Conservation (phyloP, 441 rosid genomes). For the Euphorbia schlechtendalii region DNA sequence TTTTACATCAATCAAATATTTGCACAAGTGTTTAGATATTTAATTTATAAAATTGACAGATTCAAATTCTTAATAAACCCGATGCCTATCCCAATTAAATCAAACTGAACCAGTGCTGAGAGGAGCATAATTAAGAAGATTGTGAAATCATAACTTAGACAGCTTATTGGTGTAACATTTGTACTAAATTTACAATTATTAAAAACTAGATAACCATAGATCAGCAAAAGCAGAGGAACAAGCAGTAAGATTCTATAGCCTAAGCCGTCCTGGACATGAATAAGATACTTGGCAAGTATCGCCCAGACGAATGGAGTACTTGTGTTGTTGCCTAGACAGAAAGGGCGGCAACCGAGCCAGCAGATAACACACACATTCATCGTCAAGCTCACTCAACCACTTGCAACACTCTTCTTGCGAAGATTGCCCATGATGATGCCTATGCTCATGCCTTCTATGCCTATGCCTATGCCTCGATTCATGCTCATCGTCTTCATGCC, state of each 20-base stretch:
- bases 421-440: slow-evolving; percentile 8
- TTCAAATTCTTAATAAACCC: background rate
- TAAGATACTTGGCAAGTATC: slow-evolving; percentile 38
- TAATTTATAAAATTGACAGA: no score
- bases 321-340: slow-evolving; percentile 47
- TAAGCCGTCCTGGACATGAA: slow-evolving; percentile 35
- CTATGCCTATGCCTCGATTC: slow-evolving; percentile 15
- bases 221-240: background rate
- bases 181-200: background rate
- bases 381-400: slow-evolving; percentile 49
- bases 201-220: background rate
- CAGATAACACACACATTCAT: slow-evolving; percentile 51
- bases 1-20: background rate
- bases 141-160: background rate
- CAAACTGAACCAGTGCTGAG: background rate
- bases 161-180: background rate
- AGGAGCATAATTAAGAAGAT: background rate
- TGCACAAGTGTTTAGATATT: background rate
- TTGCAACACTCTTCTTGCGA: slow-evolving; percentile 43
- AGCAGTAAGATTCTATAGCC: slow-evolving; percentile 13
- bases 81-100: background rate
- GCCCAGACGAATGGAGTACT: slow-evolving; percentile 34
- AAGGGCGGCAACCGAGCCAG: slow-evolving; percentile 42
- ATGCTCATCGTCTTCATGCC: background rate
- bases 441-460: slow-evolving; percentile 6